Evolutionary conservation across 1,284 basidiomycete genomes (phyloP), one percentile per base, ranked within the genome.

Genomic region (Rhizoctonia solani): DNA sequence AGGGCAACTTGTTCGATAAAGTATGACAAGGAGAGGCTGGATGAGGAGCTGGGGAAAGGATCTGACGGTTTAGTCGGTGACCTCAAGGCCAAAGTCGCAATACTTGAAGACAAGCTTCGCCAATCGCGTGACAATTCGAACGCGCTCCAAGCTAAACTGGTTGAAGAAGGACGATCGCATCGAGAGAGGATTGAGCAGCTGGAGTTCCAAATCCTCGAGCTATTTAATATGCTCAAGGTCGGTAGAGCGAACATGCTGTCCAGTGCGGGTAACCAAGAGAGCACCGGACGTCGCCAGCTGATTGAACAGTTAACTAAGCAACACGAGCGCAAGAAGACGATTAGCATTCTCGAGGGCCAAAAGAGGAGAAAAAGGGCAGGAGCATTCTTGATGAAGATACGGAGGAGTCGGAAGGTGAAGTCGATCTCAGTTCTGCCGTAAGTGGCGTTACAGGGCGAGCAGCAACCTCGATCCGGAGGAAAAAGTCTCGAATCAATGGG

Each of bases 161-260:
- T 87, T 69, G 84, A 85, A 53, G 92, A 96, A 81, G 91, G 89
- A 74, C 78, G 80, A 34, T 87, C 86, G 11, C 96, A 96, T 74
- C 92, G 96, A 74, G 90, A 94, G 70, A 87, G 89, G 70, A 92
- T 98, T 67, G 83, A 86, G 0, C 91, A 94, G 75, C 85, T 98
- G 16, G 94, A 98, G 75, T 83, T 90, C 5, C 93, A 97, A 80
- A 95, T 96, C 69, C 86, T 93, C 81, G 95, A 98, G 76, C 78
- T 98, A 19, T 98, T 96, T 81, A 84, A 90, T 71, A 95, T 96
- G 90, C 81, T 97, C 53, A 91, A 88, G 75, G 80, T 92, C 59
- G 90, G 87, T 73, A 79, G 80, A 9, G 58, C 52, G 30, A 84
- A 84, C 16, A 29, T 69, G 29, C 37, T 46, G 34, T 13, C 37